Evolutionary conservation across 331 rosid species (phyloP).

Genomic region (Arachis monticola): DNA sequence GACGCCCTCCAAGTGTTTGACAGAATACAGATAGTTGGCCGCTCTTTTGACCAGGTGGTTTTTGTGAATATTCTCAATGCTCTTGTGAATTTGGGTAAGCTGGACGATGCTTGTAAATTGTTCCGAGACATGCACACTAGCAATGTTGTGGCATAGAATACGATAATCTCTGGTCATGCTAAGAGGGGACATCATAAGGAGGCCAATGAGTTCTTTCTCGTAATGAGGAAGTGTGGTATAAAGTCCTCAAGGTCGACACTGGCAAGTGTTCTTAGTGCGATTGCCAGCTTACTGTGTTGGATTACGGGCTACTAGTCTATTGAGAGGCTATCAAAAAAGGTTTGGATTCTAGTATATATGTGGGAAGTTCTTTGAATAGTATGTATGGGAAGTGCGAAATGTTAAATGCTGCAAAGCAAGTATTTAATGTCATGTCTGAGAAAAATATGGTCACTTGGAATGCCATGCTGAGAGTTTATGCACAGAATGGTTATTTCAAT

Average conservation of each 20-base stretch:
- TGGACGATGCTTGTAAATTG: conserved; percentile 59
- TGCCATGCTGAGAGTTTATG: conserved; percentile 76
- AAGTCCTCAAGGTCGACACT: conserved; percentile 81
- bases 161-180: conserved; percentile 90
- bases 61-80: conserved; percentile 70
- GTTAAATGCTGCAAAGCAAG: conserved; percentile 58
- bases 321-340: conserved; percentile 75
- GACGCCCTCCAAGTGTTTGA: conserved; percentile 68
- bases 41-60: conserved; percentile 60
- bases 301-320: conserved; percentile 70
- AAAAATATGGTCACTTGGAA: conserved; percentile 82
- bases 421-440: conserved; percentile 55
- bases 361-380: conserved; percentile 84
- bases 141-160: conserved; percentile 87
- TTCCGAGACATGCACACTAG: conserved; percentile 56
- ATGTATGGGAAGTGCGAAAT: conserved; percentile 81
- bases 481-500: conserved; percentile 59
- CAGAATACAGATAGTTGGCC: conserved; percentile 54
- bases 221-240: conserved; percentile 61
- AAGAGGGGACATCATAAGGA: conserved; percentile 55
- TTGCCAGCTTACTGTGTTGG: conserved; percentile 53
- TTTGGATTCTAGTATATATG: conserved; percentile 71
- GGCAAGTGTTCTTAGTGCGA: conserved; percentile 81
- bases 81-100: conserved; percentile 53
- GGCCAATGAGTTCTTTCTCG: conserved; percentile 56